Evolutionary conservation across 345 rosid genomes (phyloP).

Genomic region (Melaleuca alternifolia): DNA sequence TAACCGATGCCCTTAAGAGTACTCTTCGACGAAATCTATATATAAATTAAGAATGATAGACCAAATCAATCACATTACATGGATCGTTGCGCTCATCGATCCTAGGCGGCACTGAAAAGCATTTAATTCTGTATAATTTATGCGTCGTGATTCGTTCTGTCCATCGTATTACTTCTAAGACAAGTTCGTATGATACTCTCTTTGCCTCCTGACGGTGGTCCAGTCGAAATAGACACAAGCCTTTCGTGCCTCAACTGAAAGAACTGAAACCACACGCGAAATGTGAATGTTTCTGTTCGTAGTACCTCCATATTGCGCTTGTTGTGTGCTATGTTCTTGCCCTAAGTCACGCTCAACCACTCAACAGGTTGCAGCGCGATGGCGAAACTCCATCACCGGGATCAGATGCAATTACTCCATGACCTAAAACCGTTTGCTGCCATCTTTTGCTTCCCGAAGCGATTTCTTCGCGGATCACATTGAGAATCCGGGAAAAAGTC

Average conservation of each 20-base stretch:
- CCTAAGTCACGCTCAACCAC: not conserved
- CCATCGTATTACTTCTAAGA: not conserved
- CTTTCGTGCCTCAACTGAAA: not conserved
- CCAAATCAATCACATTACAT: not conserved
- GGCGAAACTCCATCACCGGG: not conserved
- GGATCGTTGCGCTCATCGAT: not conserved
- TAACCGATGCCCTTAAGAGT: not conserved
- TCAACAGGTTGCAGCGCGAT: not conserved
- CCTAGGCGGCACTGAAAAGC: not conserved
- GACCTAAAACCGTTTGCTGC: not conserved
- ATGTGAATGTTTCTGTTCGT: not conserved
- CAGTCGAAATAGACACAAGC: not conserved
- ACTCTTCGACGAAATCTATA: not conserved
- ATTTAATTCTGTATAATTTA: not conserved
- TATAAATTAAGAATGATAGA: too few species aligned
- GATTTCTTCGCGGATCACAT: not conserved
- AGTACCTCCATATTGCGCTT: not conserved
- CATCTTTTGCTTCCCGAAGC: not conserved
- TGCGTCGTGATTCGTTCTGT: too few species aligned
- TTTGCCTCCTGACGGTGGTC: not conserved
- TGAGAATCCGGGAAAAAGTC: not conserved
- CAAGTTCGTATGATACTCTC: not conserved
- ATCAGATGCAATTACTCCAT: not conserved
- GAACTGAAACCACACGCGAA: not conserved
- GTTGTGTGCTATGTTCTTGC: not conserved